These are phyloP conservation scores for Vigna trinervia DNA, from an alignment of 306 rosid species.

Conservation along the genomic window DNA sequence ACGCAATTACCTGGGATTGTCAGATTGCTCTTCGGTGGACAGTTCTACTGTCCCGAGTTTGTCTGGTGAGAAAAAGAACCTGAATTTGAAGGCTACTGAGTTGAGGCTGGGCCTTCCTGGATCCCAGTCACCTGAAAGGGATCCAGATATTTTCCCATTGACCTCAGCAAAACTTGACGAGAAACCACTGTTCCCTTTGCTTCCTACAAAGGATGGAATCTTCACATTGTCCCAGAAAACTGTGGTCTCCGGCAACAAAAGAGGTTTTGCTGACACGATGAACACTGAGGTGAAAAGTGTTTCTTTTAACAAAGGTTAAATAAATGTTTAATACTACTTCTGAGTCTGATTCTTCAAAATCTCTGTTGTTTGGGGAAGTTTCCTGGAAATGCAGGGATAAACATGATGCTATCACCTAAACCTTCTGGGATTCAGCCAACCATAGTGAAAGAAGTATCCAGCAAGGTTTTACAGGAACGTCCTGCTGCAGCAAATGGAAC, in stretches of 20 bases:
- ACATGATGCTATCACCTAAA: conserved; percentile 64
- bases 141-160: conserved; percentile 52
- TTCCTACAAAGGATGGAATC: conserved; percentile 78
- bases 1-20: conserved; percentile 78
- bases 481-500: conserved; percentile 55
- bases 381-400: conserved; percentile 60
- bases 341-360: conserved; percentile 53
- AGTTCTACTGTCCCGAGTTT: conserved; percentile 67
- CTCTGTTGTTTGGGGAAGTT: conserved; percentile 60
- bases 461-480: conserved; percentile 62
- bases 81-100: conserved; percentile 82
- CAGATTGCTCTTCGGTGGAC: conserved; percentile 87
- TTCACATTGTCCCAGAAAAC: conserved; percentile 63
- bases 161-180: conserved; percentile 63
- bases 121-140: conserved; percentile 82
- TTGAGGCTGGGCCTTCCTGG: conserved; percentile 91
- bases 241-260: conserved; percentile 77
- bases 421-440: conserved; percentile 60
- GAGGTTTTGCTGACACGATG: conserved; percentile 79
- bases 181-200: conserved; percentile 78
- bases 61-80: conserved; percentile 62
- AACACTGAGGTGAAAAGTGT: conserved; percentile 63
- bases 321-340: conserved; percentile 55
- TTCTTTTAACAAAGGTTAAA: conserved; percentile 49
- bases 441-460: conserved; percentile 54